A percentile compares a stretch with the other conserved stretches of the same genome.
Evolutionary conservation across 768 basidiomycete species (phyloP).

Genomic region (Lepiota brunneoincarnata): DNA sequence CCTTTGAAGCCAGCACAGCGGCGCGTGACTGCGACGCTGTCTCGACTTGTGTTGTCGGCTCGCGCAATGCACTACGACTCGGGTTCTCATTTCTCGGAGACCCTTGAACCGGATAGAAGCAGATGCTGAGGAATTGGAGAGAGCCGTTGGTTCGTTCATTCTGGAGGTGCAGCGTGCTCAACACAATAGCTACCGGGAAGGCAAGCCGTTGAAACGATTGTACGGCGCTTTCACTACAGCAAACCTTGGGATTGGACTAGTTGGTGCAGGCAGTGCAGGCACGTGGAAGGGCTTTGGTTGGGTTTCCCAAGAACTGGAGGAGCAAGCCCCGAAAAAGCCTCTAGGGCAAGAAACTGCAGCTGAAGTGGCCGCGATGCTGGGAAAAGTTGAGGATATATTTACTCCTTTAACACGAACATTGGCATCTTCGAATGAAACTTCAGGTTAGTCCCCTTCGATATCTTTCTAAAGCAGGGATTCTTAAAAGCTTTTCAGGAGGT

Average conservation of each 20-base stretch:
- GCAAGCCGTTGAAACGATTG: constrained; percentile 49
- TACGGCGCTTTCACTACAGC: constrained; percentile 58
- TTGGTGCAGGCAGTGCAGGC: constrained; percentile 75
- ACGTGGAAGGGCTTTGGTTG: constrained; percentile 88
- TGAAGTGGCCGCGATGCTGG: constrained; percentile 48
- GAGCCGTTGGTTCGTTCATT: constrained; percentile 66
- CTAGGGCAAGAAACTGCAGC: constrained; percentile 51
- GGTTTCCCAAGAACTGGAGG: constrained; percentile 53
- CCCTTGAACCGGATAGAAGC: constrained; percentile 68
- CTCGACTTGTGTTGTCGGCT: constrained; percentile 86
- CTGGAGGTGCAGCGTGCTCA: constrained; percentile 65
- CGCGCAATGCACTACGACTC: constrained; percentile 86
- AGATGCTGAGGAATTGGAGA: constrained; percentile 74
- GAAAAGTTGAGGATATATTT: constrained; percentile 50
- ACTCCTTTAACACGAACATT: constrained; percentile 33
- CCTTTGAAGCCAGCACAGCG: constrained; percentile 78
- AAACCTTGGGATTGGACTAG: constrained; percentile 72
- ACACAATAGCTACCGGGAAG: constrained; percentile 27
- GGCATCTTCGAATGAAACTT: constrained; percentile 28
- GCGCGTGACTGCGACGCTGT: constrained; percentile 86
- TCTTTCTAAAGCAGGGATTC: constrained; percentile 2
- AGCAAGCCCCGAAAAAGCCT: constrained; percentile 42
- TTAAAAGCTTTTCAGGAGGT: constrained; percentile 27
- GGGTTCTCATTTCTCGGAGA: constrained; percentile 57
- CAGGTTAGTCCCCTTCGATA: constrained; percentile 30